Conservation (phyloP, 345 rosid species). For the Gossypium herbaceum region DNA sequence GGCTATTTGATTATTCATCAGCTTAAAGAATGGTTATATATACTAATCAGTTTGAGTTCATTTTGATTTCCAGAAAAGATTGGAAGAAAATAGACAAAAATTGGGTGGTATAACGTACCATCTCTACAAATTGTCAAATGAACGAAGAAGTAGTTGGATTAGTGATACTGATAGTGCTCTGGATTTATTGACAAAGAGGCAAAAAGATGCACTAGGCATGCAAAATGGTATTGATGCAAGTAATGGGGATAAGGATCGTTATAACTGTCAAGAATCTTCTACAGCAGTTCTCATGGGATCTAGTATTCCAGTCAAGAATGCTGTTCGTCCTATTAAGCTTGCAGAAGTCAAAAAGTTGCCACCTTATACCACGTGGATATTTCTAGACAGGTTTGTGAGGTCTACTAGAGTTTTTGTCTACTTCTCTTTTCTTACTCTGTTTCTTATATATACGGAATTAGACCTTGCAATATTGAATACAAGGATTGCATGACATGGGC, state of each 20-base stretch:
- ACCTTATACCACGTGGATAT: conserved; percentile 95
- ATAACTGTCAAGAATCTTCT: conserved; percentile 47
- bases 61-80: conserved; percentile 51
- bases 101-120: conserved; percentile 53
- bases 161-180: conserved; percentile 25
- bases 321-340: conserved; percentile 72
- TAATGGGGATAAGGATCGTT: conserved; percentile 51
- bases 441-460: background rate
- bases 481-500: no score
- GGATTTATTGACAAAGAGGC: conserved; percentile 74
- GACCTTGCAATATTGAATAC: no score
- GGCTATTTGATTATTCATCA: background rate
- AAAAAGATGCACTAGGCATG: conserved; percentile 60
- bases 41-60: conserved; percentile 7
- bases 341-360: conserved; percentile 75
- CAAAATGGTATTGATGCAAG: conserved; percentile 50
- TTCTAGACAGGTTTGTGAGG: conserved; percentile 73
- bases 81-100: conserved; percentile 68
- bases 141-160: conserved; percentile 45
- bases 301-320: conserved; percentile 66
- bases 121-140: conserved; percentile 45
- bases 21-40: background rate
- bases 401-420: background rate
- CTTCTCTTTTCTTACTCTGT: background rate
- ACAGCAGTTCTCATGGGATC: conserved; percentile 66